Evolutionary conservation across 345 rosid species (phyloP), one percentile per base, ranked within the genome.

Genomic region (Pugionium dolabratum): DNA sequence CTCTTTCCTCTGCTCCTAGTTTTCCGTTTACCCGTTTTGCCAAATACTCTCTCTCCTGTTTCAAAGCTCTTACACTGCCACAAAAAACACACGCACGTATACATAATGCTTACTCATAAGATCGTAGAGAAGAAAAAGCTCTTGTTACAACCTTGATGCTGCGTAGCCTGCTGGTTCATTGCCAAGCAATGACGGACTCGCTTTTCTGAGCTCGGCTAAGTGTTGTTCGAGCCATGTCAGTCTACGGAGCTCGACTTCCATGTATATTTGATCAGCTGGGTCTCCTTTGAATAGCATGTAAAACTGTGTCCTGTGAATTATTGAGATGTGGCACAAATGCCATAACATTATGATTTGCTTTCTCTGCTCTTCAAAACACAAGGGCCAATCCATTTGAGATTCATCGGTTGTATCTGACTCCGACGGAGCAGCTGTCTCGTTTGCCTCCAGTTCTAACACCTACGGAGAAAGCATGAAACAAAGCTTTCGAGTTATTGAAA

Each of bases 261-360:
- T 77, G 61, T 93, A 93, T 63, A 93, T 90, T 78, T 88, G 85
- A 72, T 93, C 96, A 3, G 86, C 74, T 6, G 86, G 85, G 7
- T 93, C 97, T 73, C 98, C 97, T 69, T 71, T 78, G 71, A 93
- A 93, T 35, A 93, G 41, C 84, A 86, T 72, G 74, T 82, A 93
- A 64, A 93, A 93, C 31, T 90, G 97, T 30, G 97, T 90, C 31
- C 96, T 86, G 66, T 90, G 98, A 28, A 93, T 70, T 9, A 90
- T 75, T 18, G 98, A 86, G 57, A 88, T 94, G 70, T 93, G 98
- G 79, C 98, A 93, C 55, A 93, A 69, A 72, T 93, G 97, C 98
- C 98, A 93, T 69, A 93, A 71, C 98, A 93, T 93, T 66, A 93
- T 72, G 34, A 93, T 90, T 61, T 90, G 94, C 81, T 77, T 87